Evolutionary conservation across 768 basidiomycete genomes (phyloP), one percentile per base, ranked within the genome.

Genomic region (Macrolepiota fuliginosa): DNA sequence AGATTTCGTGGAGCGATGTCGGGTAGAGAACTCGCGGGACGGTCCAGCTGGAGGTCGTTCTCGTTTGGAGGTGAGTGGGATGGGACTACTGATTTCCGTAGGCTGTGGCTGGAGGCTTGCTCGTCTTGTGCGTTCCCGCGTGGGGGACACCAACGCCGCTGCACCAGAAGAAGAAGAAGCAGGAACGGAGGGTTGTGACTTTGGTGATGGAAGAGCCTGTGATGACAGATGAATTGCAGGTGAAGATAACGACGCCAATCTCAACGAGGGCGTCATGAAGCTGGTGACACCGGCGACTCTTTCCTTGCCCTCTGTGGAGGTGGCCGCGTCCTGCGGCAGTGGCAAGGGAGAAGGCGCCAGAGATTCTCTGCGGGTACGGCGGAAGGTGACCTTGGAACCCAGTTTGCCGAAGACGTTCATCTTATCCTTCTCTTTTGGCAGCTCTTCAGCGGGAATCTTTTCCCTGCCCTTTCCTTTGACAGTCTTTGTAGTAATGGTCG

Each of bases 241-340:
- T 22, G 89, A 90, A 60, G 90, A 92, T 78, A 88, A 80, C 51
- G 91, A 89, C 40, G 83, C 90, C 63, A 81, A 82, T 58, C 85
- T 81, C 63, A 91, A 73, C 39, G 89, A 89, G 47, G 89, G 89
- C 47, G 85, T 80, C 63, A 81, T 74, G 75, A 84, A 91, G 70
- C 79, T 81, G 54, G 83, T 81, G 69, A 79, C 80, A 53, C 84
- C 86, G 52, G 84, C 81, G 63, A 76, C 73, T 69, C 81, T 80
- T 66, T 72, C 73, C 67, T 76, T 76, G 62, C 76, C 80, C 57
- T 79, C 75, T 59, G 73, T 73, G 61, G 58, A 45, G n/a, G 42
- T 19, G 7, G 42, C 10, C 19, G 22, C 45, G 55, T 62, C 62
- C 52, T 64, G 49, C 4, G 50, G 11, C 10, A 53, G 56, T 10